Conservation (phyloP, 106 monocot species). For the Agapanthus africanus region DNA sequence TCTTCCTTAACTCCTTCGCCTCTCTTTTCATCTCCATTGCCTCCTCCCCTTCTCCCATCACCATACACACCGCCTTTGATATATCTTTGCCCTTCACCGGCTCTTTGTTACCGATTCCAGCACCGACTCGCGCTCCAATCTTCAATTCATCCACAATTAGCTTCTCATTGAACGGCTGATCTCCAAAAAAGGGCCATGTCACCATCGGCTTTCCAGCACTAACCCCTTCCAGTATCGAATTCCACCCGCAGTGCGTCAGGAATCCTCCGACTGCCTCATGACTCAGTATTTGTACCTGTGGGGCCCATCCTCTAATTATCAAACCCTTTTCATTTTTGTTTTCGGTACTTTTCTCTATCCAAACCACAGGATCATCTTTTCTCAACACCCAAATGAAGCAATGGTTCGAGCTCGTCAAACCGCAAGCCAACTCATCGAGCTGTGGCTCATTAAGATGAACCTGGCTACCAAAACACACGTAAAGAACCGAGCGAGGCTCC, state of each 20-base stretch:
- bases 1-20: background rate
- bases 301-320: slow-evolving; percentile 20
- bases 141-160: slow-evolving; percentile 17
- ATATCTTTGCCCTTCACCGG: background rate
- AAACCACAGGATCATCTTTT: background rate
- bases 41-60: slow-evolving; percentile 14
- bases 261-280: slow-evolving; percentile 30
- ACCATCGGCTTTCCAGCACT: slow-evolving; percentile 27
- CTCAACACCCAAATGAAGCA: slow-evolving; percentile 20
- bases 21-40: slow-evolving; percentile 12
- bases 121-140: slow-evolving; percentile 8
- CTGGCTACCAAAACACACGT: slow-evolving; percentile 21
- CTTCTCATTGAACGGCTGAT: slow-evolving; percentile 33
- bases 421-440: slow-evolving; percentile 14
- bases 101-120: background rate
- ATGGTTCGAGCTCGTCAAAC: slow-evolving; percentile 2
- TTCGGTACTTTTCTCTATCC: background rate
- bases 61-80: background rate
- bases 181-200: slow-evolving; percentile 27
- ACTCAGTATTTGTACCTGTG: slow-evolving; percentile 19
- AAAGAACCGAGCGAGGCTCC: slow-evolving; percentile 14
- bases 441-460: background rate
- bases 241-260: slow-evolving; percentile 56
- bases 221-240: slow-evolving; percentile 28
- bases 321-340: slow-evolving; percentile 6